Evolutionary conservation across 2,329 filamentous ascomycete species (phyloP).

Genomic region (Ascochyta rabiei): DNA sequence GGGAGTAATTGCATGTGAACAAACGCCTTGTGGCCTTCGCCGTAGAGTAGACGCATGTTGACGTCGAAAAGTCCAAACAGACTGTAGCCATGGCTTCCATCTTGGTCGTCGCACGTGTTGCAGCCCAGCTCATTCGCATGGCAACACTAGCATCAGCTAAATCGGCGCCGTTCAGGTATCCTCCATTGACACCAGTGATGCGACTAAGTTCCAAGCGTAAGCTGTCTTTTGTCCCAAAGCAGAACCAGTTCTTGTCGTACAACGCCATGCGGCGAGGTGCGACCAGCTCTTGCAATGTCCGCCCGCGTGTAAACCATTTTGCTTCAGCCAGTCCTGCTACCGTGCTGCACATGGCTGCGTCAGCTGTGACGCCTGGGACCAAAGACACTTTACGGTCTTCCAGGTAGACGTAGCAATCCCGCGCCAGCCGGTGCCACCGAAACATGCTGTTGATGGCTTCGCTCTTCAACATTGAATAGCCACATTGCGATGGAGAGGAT

Average conservation of each 20-base stretch:
- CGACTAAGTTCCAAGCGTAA: neutral
- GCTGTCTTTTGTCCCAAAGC: conserved; percentile 4
- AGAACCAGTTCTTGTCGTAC: conserved; percentile 2
- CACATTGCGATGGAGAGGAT: conserved; percentile 9
- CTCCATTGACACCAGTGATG: conserved; percentile 5
- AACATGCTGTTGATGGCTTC: conserved; percentile 8
- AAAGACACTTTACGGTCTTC: neutral
- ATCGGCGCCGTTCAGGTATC: neutral
- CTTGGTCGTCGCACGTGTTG: conserved; percentile 14
- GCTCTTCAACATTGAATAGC: conserved; percentile 14
- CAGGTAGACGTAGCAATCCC: conserved; percentile 13
- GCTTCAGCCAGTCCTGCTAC: neutral
- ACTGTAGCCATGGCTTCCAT: conserved; percentile 4
- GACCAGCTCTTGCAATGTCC: conserved; percentile 4
- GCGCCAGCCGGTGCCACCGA: conserved; percentile 8
- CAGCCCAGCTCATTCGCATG: conserved; percentile 16
- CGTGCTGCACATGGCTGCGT: neutral
- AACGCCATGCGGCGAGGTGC: conserved; percentile 8
- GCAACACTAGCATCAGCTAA: conserved; percentile 4
- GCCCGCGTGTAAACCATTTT: neutral
- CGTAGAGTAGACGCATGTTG: no score
- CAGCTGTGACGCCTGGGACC: neutral
- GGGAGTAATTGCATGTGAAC: no score
- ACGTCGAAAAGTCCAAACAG: no score
- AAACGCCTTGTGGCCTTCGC: no score